phyloP scores from a whole-genome alignment of 768 basidiomycete genomes.

The Lactifluus volemus region DNA sequence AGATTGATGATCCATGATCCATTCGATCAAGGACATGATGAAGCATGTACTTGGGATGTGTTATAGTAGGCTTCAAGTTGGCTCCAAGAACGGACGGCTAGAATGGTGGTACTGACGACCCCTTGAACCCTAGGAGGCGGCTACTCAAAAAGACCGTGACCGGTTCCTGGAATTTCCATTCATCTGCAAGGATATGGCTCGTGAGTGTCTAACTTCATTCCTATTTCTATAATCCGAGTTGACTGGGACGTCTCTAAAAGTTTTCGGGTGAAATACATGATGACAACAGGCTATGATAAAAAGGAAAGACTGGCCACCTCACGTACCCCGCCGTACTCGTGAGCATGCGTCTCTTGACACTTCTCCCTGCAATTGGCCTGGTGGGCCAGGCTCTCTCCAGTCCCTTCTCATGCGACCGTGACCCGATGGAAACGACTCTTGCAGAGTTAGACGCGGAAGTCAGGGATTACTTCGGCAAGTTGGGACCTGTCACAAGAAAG shows the following conservation, averaged over 20 bases:
- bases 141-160: background rate
- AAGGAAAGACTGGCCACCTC: background rate
- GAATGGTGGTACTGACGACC: background rate
- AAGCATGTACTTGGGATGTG: no score
- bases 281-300: background rate
- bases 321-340: background rate
- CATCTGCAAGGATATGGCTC: background rate
- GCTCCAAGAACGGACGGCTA: no score
- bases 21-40: background rate
- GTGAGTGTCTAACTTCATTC: background rate
- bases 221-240: background rate
- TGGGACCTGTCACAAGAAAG: background rate
- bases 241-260: background rate
- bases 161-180: background rate
- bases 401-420: background rate
- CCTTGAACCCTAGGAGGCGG: background rate
- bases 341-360: conserved; percentile 3
- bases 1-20: background rate
- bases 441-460: background rate
- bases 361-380: background rate
- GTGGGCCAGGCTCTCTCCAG: background rate
- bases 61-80: no score
- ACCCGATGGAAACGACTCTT: conserved; percentile 2
- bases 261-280: background rate
- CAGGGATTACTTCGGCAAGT: conserved; percentile 6